Evolutionary conservation across 768 basidiomycete genomes (phyloP).

Genomic region (Clavulina sp.): DNA sequence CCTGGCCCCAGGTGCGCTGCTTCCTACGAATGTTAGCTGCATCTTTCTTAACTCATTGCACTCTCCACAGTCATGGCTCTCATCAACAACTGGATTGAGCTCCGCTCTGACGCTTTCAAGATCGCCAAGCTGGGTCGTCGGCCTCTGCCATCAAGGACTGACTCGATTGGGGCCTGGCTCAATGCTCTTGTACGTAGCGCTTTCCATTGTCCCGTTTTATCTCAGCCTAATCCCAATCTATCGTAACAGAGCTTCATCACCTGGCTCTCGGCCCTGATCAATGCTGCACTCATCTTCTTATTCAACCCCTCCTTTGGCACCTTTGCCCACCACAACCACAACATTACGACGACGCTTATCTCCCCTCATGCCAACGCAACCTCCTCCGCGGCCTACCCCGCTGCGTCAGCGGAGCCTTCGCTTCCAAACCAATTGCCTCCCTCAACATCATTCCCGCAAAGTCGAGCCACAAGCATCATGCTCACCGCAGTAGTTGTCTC

Average conservation of each 20-base stretch:
- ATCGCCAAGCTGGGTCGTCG: constrained; percentile 70
- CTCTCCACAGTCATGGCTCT: constrained; percentile 47
- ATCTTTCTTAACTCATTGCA: not conserved
- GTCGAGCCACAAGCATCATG: constrained; percentile 18
- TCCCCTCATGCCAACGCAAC: not conserved
- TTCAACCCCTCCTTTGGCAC: constrained; percentile 26
- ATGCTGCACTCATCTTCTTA: constrained; percentile 79
- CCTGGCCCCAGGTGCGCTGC: constrained; percentile 47
- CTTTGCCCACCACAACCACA: not conserved
- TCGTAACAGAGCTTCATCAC: constrained; percentile 41
- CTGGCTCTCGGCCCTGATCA: constrained; percentile 78
- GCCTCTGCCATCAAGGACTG: constrained; percentile 72
- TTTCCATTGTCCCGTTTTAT: not conserved
- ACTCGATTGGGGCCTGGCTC: constrained; percentile 90
- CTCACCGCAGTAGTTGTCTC: constrained; percentile 54
- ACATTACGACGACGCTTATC: not conserved
- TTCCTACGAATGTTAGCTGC: not conserved
- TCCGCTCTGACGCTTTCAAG: constrained; percentile 90
- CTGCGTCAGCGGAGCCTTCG: too few species aligned
- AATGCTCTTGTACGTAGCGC: constrained; percentile 46
- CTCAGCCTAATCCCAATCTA: not conserved
- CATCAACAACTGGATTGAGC: constrained; percentile 82
- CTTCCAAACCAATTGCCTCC: too few species aligned
- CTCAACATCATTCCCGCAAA: too few species aligned
- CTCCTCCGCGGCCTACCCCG: too few species aligned